Evolutionary conservation across 805 yeast species (phyloP), one percentile per base, ranked within the genome.

Genomic region (Pichia membranifaciens): DNA sequence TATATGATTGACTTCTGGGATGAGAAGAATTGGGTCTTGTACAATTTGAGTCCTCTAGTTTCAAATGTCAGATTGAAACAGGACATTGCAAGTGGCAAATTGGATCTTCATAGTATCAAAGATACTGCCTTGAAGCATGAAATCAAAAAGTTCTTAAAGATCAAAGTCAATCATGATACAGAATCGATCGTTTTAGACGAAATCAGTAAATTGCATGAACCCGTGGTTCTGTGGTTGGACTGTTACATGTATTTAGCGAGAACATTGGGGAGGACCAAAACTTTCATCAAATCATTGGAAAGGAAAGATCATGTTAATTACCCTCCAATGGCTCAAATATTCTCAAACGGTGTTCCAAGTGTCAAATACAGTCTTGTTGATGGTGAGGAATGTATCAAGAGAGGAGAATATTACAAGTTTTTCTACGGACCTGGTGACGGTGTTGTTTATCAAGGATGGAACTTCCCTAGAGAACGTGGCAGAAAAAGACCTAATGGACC

Each of bases 401-500:
- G 75, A 35, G 96, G 96, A 3, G 75, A 79, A 53, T 89, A 85
- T 66, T 79, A 75, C 52, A 82, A 86, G 56, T 84, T 87, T 56
- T 79, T 75, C 56, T 89, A 87, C 58, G 96, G 95, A 0, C 87
- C 87, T 4, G 97, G 97, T 15, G 97, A 90, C 62, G 97, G 97
- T 38, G 96, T 90, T 17, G 87, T 87, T 1, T 86, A 86, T 64
- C 86, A 84, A 54, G 78, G 78, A 52, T 84, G 89, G 84, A 65
- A 86, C 42, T 77, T 89, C 78, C 97, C 96, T 0, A 86, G 84
- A 54, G 47, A 44, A 20, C 31, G 41, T 8, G 41, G 43, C 3
- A 32, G 40, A 7, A 31, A 20, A 38, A 37, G 38, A 42, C 44
- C 13, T 3, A 38, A 38, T 17, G 41, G 44, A 16, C 39, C 50